phyloP scores from a whole-genome alignment of 306 rosid species.

The Nissolia schottii region DNA sequence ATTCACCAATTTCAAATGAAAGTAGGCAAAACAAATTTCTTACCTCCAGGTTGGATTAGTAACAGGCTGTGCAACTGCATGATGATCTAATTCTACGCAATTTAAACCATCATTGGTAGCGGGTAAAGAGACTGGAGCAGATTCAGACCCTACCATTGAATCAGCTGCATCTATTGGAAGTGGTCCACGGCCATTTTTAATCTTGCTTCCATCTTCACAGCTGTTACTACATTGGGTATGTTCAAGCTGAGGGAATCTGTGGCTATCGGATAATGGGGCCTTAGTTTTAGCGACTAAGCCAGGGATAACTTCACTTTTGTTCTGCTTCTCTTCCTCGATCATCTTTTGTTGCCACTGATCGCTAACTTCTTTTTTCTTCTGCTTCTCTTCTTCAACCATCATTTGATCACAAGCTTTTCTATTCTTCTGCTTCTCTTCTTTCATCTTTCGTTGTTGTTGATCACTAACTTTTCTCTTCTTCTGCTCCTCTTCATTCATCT shows the following conservation, averaged over 20 bases:
- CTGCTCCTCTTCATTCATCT: not conserved
- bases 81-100: not conserved
- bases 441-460: too few species aligned
- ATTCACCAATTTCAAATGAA: slow-evolving; percentile 11
- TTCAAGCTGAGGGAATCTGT: not conserved
- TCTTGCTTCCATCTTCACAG: slow-evolving; percentile 2
- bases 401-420: not conserved
- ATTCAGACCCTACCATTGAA: slow-evolving; percentile 8
- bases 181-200: slow-evolving; percentile 1
- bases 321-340: slow-evolving; percentile 15
- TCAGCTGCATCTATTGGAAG: slow-evolving; percentile 25
- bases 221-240: slow-evolving; percentile 17
- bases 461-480: too few species aligned
- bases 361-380: not conserved
- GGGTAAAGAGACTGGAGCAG: slow-evolving; percentile 22
- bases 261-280: not conserved
- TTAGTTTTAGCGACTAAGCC: slow-evolving; percentile 10
- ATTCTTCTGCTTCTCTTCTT: too few species aligned
- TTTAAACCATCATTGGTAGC: not conserved
- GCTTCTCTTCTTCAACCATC: slow-evolving; percentile 13
- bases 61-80: slow-evolving; percentile 52
- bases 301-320: not conserved
- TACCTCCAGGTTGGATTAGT: slow-evolving; percentile 72
- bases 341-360: not conserved
- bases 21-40: not conserved